These are phyloP conservation scores for Diaporthe batatas DNA, from an alignment of 2,329 filamentous ascomycete genomes.

Conservation along the genomic window DNA sequence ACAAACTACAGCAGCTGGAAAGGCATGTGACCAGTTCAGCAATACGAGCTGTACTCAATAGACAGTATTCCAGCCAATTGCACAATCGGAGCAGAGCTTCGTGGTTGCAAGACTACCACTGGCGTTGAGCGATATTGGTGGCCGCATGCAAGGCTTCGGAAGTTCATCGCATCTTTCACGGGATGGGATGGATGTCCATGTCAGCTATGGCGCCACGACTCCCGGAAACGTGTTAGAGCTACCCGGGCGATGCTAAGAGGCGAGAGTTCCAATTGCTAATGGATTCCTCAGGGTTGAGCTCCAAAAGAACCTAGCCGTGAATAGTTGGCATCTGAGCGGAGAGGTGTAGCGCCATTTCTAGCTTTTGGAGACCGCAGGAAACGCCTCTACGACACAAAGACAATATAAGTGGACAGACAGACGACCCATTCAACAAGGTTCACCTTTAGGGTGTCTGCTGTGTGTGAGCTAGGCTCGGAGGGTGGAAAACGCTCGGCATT, in stretches of 20 bases:
- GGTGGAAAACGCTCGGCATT: neutral
- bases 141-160: neutral
- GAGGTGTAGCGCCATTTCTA: neutral
- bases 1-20: no score
- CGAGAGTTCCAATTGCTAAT: neutral
- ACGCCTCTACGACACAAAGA: constrained; percentile 16
- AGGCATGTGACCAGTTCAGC: neutral
- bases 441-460: neutral
- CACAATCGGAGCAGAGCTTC: neutral
- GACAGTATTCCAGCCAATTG: neutral
- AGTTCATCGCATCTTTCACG: neutral
- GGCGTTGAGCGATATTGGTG: neutral
- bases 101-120: neutral
- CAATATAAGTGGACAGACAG: neutral
- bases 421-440: neutral
- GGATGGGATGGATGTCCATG: neutral
- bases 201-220: neutral
- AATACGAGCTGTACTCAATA: neutral
- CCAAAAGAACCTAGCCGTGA: neutral
- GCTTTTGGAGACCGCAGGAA: neutral
- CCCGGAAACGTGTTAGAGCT: neutral
- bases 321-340: neutral
- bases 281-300: no score
- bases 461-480: neutral
- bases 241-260: neutral